These are phyloP conservation scores for Dysphania ambrosioides DNA, from an alignment of 148 eudicot genomes.

Conservation along the genomic window DNA sequence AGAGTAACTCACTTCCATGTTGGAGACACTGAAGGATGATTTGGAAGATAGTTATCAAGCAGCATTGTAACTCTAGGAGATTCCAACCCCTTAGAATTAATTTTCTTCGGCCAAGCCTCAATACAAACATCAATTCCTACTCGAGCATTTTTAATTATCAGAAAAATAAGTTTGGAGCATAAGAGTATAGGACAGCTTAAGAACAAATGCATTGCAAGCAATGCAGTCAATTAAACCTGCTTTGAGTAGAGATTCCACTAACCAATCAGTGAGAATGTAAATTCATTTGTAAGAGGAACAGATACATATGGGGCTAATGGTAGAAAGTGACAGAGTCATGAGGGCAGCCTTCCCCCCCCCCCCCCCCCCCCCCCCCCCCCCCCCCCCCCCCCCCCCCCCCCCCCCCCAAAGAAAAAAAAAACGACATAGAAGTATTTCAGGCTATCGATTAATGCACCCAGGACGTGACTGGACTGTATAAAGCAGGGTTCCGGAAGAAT, in stretches of 20 bases:
- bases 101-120: slow-evolving; percentile 7
- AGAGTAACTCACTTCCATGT: slow-evolving; percentile 61
- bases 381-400: too few relatives aligned
- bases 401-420: too few relatives aligned
- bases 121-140: slow-evolving; percentile 20
- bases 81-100: slow-evolving; percentile 18
- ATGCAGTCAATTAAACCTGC: neutral
- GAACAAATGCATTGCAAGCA: neutral
- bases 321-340: neutral
- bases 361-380: too few relatives aligned
- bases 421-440: too few relatives aligned
- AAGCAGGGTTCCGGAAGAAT: neutral
- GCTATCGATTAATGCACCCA: too few relatives aligned
- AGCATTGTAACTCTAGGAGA: slow-evolving; percentile 1
- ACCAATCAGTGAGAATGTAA: neutral
- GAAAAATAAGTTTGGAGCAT: slow-evolving; percentile 7
- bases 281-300: neutral
- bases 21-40: slow-evolving; percentile 41
- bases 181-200: neutral
- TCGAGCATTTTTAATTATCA: slow-evolving; percentile 16
- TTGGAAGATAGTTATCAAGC: slow-evolving; percentile 31
- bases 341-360: too few relatives aligned
- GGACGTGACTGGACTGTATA: neutral
- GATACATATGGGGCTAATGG: neutral
- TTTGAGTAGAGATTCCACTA: neutral